Evolutionary conservation across 352 stramenopile genomes (phyloP).

Genomic region (Globisporangium acanthophoron): DNA sequence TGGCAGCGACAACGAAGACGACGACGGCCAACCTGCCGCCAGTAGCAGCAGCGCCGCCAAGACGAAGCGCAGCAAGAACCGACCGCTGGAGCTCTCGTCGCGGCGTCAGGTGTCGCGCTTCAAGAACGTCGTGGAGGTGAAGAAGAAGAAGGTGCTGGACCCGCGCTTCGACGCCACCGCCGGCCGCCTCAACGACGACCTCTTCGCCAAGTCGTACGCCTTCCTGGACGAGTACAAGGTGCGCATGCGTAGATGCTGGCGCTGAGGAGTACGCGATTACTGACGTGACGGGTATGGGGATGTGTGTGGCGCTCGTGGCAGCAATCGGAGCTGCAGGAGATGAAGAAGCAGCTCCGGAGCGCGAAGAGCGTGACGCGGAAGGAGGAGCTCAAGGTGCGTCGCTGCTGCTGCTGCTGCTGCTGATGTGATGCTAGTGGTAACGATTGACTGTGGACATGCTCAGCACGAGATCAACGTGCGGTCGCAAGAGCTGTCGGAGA

Average conservation of each 20-base stretch:
- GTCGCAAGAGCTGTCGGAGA: slow-evolving; percentile 64
- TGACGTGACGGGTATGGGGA: neutral
- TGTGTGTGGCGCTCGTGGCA: slow-evolving; percentile 11
- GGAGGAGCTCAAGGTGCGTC: slow-evolving; percentile 68
- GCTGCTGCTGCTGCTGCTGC: neutral
- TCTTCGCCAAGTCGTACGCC: slow-evolving; percentile 85
- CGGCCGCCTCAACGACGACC: slow-evolving; percentile 85
- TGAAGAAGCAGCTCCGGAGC: slow-evolving; percentile 74
- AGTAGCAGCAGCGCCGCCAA: slow-evolving; percentile 14
- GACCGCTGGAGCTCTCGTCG: slow-evolving; percentile 78
- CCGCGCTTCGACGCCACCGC: slow-evolving; percentile 84
- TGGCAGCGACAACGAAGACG: neutral
- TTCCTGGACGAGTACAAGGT: slow-evolving; percentile 90
- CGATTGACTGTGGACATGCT: neutral
- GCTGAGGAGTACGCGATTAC: neutral
- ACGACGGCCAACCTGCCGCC: slow-evolving; percentile 1
- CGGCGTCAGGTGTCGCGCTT: slow-evolving; percentile 78
- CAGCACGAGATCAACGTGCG: slow-evolving; percentile 67
- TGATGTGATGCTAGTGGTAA: neutral
- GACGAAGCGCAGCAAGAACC: slow-evolving; percentile 70
- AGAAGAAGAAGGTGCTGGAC: slow-evolving; percentile 67
- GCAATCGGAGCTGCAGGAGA: slow-evolving; percentile 76
- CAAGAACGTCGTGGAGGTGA: slow-evolving; percentile 78
- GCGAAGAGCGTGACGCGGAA: slow-evolving; percentile 65
- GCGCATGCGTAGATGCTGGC: neutral